These are phyloP conservation scores for Buddleja alternifolia DNA, from an alignment of 257 asterid species.

Conservation along the genomic window DNA sequence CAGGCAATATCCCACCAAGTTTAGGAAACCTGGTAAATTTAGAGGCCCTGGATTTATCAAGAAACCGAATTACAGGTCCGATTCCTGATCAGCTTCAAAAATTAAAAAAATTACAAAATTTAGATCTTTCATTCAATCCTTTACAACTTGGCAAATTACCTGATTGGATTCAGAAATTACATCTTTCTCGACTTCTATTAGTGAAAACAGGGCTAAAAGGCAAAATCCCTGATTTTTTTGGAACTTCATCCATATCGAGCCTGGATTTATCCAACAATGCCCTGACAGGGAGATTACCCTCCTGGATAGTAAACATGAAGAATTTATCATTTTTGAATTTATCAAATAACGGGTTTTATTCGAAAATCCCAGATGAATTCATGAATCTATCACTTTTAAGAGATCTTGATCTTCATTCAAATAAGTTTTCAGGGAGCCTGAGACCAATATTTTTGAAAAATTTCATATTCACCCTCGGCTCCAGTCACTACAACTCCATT, in stretches of 20 bases:
- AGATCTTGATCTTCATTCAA: conserved; percentile 72
- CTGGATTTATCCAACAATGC: conserved; percentile 67
- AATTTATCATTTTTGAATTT: conserved; percentile 49
- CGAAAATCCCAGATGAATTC: conserved; percentile 54
- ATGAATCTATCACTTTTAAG: conserved; percentile 43
- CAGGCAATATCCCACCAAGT: conserved; percentile 57
- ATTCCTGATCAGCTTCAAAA: conserved; percentile 48
- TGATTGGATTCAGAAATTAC: conserved; percentile 42
- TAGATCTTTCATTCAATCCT: conserved; percentile 70
- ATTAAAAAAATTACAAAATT: conserved; percentile 35
- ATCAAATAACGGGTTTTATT: conserved; percentile 55
- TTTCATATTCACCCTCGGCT: conserved; percentile 40
- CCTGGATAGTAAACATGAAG: conserved; percentile 72
- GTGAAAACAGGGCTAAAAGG: conserved; percentile 64
- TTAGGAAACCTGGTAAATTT: conserved; percentile 51
- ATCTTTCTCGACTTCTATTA: conserved; percentile 41
- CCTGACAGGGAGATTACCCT: conserved; percentile 55
- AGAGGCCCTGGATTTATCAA: conserved; percentile 49
- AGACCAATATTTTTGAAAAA: conserved; percentile 39
- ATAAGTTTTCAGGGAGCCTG: conserved; percentile 52
- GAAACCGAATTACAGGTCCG: conserved; percentile 50
- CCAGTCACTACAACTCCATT: conserved; percentile 46
- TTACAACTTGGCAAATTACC: conserved; percentile 47
- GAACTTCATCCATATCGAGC: conserved; percentile 47
- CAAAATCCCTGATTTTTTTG: conserved; percentile 53